Evolutionary conservation across 2,329 filamentous ascomycete genomes (phyloP).

Genomic region (Hypoxylon sp.): DNA sequence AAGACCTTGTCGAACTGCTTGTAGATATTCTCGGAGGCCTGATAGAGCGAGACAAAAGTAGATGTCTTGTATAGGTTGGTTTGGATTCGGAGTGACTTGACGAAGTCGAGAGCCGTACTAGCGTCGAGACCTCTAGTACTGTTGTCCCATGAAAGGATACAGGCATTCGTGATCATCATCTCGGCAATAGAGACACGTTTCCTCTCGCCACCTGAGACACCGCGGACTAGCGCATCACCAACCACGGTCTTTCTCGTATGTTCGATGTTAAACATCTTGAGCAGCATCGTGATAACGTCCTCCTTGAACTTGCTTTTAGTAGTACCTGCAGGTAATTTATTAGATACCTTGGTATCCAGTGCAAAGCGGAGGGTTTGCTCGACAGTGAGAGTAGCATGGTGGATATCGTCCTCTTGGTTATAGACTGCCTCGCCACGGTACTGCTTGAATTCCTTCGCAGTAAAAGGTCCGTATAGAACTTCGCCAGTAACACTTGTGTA

Average conservation of each 20-base stretch:
- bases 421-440: constrained; percentile 89
- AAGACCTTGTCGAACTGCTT: constrained; percentile 86
- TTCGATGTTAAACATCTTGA: constrained; percentile 95
- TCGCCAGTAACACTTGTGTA: constrained; percentile 74
- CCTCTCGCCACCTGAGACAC: constrained; percentile 83
- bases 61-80: constrained; percentile 88
- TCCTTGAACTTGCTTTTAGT: constrained; percentile 82
- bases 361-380: constrained; percentile 90
- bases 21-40: constrained; percentile 87
- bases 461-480: constrained; percentile 82
- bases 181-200: constrained; percentile 88
- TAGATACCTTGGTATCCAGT: constrained; percentile 85
- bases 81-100: constrained; percentile 80
- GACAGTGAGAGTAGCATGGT: constrained; percentile 88
- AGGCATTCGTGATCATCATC: constrained; percentile 82
- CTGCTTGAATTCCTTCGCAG: constrained; percentile 77
- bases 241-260: constrained; percentile 89
- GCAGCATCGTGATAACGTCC: constrained; percentile 78
- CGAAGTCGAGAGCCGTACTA: constrained; percentile 76
- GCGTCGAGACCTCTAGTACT: constrained; percentile 78
- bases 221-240: constrained; percentile 84
- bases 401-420: constrained; percentile 88
- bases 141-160: constrained; percentile 83
- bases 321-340: constrained; percentile 82
- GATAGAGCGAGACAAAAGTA: constrained; percentile 89